phyloP scores from a whole-genome alignment of 495 filamentous ascomycete genomes.

The Clavariopsis aquatica region DNA sequence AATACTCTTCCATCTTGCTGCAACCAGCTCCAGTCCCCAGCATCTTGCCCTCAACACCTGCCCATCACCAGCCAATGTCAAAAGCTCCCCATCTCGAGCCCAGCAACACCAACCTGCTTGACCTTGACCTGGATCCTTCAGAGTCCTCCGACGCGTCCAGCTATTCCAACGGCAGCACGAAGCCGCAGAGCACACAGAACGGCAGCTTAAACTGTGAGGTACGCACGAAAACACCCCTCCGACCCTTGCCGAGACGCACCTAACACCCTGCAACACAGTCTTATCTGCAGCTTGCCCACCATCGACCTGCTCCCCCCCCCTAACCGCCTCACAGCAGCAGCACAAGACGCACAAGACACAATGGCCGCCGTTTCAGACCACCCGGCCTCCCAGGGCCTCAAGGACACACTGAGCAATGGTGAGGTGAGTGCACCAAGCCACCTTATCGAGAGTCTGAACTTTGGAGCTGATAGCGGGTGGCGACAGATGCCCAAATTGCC shows the following conservation, averaged over 20 bases:
- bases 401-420: slow-evolving; percentile 42
- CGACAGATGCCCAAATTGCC: slow-evolving; percentile 22
- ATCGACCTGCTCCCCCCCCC: slow-evolving; percentile 17
- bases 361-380: slow-evolving; percentile 45
- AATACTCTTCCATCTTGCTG: slow-evolving; percentile 1
- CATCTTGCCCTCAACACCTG: slow-evolving; percentile 6
- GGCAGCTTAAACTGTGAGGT: slow-evolving; percentile 45
- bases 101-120: slow-evolving; percentile 25
- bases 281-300: slow-evolving; percentile 37
- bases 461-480: slow-evolving; percentile 29
- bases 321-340: slow-evolving; percentile 42
- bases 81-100: slow-evolving; percentile 36
- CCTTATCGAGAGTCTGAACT: neutral
- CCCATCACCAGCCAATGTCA: slow-evolving; percentile 27
- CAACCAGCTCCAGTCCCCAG: neutral
- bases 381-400: slow-evolving; percentile 43
- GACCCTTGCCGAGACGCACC: slow-evolving; percentile 36
- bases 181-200: slow-evolving; percentile 36
- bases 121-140: slow-evolving; percentile 32
- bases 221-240: slow-evolving; percentile 29
- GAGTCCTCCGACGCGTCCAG: slow-evolving; percentile 25
- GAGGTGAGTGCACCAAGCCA: slow-evolving; percentile 35
- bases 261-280: slow-evolving; percentile 30
- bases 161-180: slow-evolving; percentile 25
- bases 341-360: slow-evolving; percentile 35